phyloP scores from a whole-genome alignment of 441 rosid species.

The Populus hybrid region DNA sequence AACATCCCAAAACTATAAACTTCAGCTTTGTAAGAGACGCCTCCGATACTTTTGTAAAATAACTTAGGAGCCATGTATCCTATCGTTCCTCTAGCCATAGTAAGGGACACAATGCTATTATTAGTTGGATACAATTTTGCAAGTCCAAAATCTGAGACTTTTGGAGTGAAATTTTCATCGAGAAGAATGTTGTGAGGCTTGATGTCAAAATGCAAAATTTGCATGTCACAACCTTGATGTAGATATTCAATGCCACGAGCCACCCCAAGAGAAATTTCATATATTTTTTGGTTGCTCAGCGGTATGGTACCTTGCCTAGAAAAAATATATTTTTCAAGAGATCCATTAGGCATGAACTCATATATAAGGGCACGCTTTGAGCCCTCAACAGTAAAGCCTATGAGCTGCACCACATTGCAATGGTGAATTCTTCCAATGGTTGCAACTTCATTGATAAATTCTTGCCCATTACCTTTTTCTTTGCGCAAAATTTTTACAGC shows the following conservation, averaged over 20 bases:
- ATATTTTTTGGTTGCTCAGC: neutral
- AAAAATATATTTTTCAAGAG: neutral
- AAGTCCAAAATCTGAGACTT: neutral
- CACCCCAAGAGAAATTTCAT: slow-evolving; percentile 9
- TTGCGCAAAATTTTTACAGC: neutral
- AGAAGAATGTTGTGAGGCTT: slow-evolving; percentile 9
- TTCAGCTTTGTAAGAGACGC: neutral
- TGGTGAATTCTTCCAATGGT: neutral
- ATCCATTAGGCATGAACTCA: slow-evolving; percentile 3
- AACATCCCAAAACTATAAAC: slow-evolving; percentile 11
- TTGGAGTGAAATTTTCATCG: neutral
- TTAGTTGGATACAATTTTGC: too few species aligned
- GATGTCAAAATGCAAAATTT: slow-evolving; percentile 11
- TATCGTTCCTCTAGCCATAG: neutral
- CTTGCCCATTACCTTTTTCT: neutral
- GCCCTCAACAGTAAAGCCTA: neutral
- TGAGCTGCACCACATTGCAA: neutral
- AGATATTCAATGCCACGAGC: slow-evolving; percentile 9
- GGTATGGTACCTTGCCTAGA: neutral
- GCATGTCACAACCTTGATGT: neutral
- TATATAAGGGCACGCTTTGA: neutral
- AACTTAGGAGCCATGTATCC: neutral
- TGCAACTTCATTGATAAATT: slow-evolving; percentile 5
- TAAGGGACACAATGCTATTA: neutral
- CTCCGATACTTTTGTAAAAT: too few species aligned